Base-by-base conservation (phyloP, 345 rosid species). In the Raphanus sativus region DNA sequence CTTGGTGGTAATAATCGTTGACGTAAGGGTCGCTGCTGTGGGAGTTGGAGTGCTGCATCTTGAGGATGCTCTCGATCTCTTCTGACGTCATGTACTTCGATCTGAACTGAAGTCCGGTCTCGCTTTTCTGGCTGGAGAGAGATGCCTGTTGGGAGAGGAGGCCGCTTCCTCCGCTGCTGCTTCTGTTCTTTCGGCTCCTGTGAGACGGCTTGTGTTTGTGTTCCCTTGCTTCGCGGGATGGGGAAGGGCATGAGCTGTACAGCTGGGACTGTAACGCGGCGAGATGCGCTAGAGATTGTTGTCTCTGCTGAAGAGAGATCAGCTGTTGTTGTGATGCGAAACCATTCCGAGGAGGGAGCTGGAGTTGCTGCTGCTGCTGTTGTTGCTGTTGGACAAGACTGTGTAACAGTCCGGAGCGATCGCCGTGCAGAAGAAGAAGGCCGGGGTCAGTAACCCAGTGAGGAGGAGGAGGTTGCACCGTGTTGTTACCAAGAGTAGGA, bases 1-100 rank as follows among this genome's bases (percentile, higher is more conserved):
- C 99, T 85, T 91, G 99, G 75, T 91, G 97, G 81, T 95, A 95
- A 75, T 95, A 95, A 84, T 95, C 99, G 83, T 92, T 92, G 17
- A 91, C 67, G 52, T 95, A 95, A 2, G 92, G 94, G 71, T 92
- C 98, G 67, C 75, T 92, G 75, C 89, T 82, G 83, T 95, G 97
- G 0, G 91, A 86, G 25, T 92, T 85, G 8, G 93, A 87, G 80
- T 89, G 98, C 88, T 95, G 99, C 96, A 95, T 92, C 81, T 90
- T 95, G 74, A 95, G 88, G 68, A 95, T 89, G 78, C 94, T 92
- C 85, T 95, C 99, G 1, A 95, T 92, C 83, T 95, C 99, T 73
- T 96, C 98, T 58, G 91, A 76, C 42, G 94, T 88, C 99, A 96
- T 96, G 81, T 96, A 81, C 90, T 93, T 96, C 67, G 99, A 95